Conservation (phyloP, 2,329 filamentous ascomycete genomes). For the Scolecobasidium constrictum region DNA sequence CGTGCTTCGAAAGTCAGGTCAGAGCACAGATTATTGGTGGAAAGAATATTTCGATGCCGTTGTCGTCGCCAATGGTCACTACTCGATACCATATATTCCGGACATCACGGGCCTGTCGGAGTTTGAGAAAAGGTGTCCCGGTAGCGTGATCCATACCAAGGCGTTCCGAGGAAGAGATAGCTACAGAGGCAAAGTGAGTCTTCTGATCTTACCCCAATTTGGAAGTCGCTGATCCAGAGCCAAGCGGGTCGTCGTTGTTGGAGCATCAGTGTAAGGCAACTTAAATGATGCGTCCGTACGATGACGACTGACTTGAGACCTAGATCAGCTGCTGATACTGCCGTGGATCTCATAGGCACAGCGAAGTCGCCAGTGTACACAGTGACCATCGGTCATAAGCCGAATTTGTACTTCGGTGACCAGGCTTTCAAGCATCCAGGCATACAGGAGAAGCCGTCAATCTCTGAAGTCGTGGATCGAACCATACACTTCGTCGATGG, state of each 20-base stretch:
- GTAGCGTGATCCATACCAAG: slow-evolving; percentile 45
- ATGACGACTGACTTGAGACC: no score
- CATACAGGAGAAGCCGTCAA: slow-evolving; percentile 38
- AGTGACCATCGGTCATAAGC: slow-evolving; percentile 41
- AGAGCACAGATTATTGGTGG: slow-evolving; percentile 44
- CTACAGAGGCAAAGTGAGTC: slow-evolving; percentile 44
- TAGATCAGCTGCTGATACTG: slow-evolving; percentile 79
- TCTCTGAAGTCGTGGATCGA: slow-evolving; percentile 42
- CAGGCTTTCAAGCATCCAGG: slow-evolving; percentile 48
- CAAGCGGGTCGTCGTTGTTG: slow-evolving; percentile 74
- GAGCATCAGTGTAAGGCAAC: slow-evolving; percentile 79
- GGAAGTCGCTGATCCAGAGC: slow-evolving; percentile 50
- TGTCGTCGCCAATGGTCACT: slow-evolving; percentile 23
- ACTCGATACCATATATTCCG: slow-evolving; percentile 30
- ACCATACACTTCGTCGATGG: slow-evolving; percentile 59
- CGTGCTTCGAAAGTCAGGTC: slow-evolving; percentile 34
- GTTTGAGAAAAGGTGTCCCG: slow-evolving; percentile 35
- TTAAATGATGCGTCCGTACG: slow-evolving; percentile 35
- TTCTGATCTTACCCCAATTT: slow-evolving; percentile 56
- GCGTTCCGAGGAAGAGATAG: slow-evolving; percentile 37
- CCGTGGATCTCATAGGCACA: slow-evolving; percentile 40
- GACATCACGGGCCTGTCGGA: slow-evolving; percentile 37
- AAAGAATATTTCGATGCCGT: slow-evolving; percentile 36
- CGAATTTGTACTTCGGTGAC: slow-evolving; percentile 45
- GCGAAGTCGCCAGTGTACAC: slow-evolving; percentile 38